phyloP scores from a whole-genome alignment of 2,329 filamentous ascomycete species.

The Colletotrichum scovillei region DNA sequence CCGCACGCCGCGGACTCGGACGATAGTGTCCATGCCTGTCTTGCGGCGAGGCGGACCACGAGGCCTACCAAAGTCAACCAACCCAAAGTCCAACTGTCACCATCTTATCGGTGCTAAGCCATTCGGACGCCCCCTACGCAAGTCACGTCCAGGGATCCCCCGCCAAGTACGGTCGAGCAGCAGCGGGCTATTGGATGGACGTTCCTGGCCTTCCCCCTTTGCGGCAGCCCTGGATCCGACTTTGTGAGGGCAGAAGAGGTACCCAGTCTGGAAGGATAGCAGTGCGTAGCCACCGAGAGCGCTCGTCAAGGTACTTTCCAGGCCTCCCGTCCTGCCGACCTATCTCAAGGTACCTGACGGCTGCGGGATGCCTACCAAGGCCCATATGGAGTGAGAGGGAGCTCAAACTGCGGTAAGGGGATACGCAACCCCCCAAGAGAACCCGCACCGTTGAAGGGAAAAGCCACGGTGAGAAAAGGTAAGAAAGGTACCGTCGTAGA shows the following conservation, averaged over 20 bases:
- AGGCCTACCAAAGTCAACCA: not conserved
- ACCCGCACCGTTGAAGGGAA: not conserved
- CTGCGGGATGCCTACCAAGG: not conserved
- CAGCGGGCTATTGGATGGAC: constrained; percentile 7
- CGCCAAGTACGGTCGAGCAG: not conserved
- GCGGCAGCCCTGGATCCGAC: constrained; percentile 2
- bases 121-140: constrained; percentile 12
- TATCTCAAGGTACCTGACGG: not conserved
- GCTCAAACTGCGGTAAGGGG: not conserved
- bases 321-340: not conserved
- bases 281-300: not conserved
- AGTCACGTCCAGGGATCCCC: constrained; percentile 7
- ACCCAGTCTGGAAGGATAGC: constrained; percentile 1
- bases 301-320: not conserved
- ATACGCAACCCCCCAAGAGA: not conserved
- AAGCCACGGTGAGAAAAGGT: not conserved
- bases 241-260: not conserved
- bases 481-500: not conserved
- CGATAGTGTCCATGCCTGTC: constrained; percentile 20
- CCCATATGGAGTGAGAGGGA: not conserved
- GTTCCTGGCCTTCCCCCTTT: constrained; percentile 2
- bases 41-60: constrained; percentile 24
- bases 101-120: constrained; percentile 18
- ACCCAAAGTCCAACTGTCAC: not conserved
- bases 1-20: constrained; percentile 21